Base-by-base conservation (phyloP, 2,329 filamentous ascomycete genomes). In the Aureobasidium sp. region DNA sequence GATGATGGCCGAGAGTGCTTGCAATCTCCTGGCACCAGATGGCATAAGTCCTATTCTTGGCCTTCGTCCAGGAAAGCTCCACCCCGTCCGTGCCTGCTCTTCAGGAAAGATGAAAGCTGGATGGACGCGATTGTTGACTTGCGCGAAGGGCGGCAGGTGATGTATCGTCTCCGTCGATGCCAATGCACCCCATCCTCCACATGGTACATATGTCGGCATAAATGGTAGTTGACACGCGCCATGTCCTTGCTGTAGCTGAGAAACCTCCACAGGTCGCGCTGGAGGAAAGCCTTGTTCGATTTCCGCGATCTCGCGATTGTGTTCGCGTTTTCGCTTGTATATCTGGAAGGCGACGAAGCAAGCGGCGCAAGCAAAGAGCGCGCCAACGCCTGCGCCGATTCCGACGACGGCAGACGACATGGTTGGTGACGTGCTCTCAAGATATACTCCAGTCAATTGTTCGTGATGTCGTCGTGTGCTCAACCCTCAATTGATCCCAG, bases 151-250 rank as follows among this genome's bases (percentile, higher is more conserved):
- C 13, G 55, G 37, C 15, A 60, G 13, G 17, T 60, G 64, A 44
- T 69, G 60, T 27, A 73, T 58, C n/a, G 67, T 66, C 42, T 78
- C 76, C n/a, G 71, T 69, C 0, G 77, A 79, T 12, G 69, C 69
- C 10, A 79, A 66, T 52, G 74, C 67, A 17, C 71, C 75, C 77
- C 77, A 79, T 41, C 74, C 75, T 15, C 70, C 70, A 47, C 70
- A 70, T 2, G 69, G 66, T 48, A 73, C 72, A 68, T 73, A 75
- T 1, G 72, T 70, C 3, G 73, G 64, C 13, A 72, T 64, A 2
- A 68, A 60, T 32, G 57, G 57, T 6, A 60, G 12, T 36, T 60
- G 57, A 13, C 46, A 60, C 12, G 46, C 29, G 23, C 57, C 57
- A 36, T 36, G 26, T 42, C 69, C 63, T 60, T 71, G 72, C n/a